phyloP scores from a whole-genome alignment of 352 stramenopile species.

The Globisporangium nagaii region DNA sequence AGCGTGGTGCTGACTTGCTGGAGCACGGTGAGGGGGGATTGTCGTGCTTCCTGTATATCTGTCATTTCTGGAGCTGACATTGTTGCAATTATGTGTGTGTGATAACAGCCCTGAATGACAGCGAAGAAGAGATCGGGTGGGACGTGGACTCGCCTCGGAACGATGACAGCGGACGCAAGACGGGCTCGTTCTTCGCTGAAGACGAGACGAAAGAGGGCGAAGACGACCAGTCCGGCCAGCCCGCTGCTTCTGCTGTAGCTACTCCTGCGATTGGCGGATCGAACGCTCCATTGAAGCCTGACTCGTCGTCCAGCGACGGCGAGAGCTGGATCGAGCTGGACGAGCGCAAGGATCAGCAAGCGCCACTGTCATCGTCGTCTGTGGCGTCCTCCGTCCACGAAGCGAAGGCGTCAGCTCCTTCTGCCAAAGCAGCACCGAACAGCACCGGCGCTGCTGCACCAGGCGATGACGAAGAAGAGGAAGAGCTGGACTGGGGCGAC shows the following conservation, averaged over 20 bases:
- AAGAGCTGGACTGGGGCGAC: constrained; percentile 60
- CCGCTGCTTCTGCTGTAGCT: neutral
- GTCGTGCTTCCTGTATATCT: neutral
- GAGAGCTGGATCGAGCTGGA: constrained; percentile 68
- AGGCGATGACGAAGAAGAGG: constrained; percentile 30
- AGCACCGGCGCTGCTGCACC: neutral
- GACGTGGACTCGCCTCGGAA: constrained; percentile 55
- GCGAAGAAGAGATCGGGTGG: constrained; percentile 67
- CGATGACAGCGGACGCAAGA: constrained; percentile 27
- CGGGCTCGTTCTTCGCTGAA: constrained; percentile 27
- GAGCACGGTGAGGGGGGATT: constrained; percentile 38
- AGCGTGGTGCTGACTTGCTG: constrained; percentile 53
- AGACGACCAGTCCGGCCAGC: neutral
- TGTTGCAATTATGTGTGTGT: neutral
- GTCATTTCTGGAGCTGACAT: neutral
- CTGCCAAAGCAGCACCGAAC: neutral
- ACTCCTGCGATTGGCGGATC: too few relatives aligned
- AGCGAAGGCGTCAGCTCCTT: neutral
- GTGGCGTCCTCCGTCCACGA: constrained; percentile 28
- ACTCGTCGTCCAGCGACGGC: constrained; percentile 43
- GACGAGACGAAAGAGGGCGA: constrained; percentile 38
- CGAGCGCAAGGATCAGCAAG: constrained; percentile 42
- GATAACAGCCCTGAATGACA: constrained; percentile 42
- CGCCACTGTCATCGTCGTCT: constrained; percentile 37
- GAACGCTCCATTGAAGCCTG: neutral